Evolutionary conservation across 768 basidiomycete genomes (phyloP), one percentile per base, ranked within the genome.

Genomic region (Tylopilus felleus): DNA sequence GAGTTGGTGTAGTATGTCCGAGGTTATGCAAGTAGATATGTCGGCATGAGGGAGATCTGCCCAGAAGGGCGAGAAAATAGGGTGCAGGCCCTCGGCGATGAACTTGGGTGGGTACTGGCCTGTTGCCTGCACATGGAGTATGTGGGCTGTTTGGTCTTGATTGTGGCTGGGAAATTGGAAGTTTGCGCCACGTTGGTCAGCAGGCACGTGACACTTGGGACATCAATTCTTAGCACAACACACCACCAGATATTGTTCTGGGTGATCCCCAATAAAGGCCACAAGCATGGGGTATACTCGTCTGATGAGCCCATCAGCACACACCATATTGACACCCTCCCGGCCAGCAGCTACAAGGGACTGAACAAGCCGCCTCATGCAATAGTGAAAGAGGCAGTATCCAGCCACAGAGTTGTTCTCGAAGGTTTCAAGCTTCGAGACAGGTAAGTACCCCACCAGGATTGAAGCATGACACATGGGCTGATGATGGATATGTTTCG

Each of bases 1-100:
- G 0, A 50, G 39, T 13, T 57, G 52, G 17, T 57, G 56, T 0
- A 57, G 48, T 5, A 55, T 28, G 5, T 57, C 4, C 0, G 33
- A 54, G 1, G 29, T 3, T 12, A 57, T 57, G 22, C 25, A 35
- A 0, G 8, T 0, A 2, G 54, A 57, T 1, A 57, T 50, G 13
- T 57, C 9, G 6, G 48, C 5, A 2, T 57, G 25, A 1, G 22
- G 48, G 1, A 57, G 43, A 19, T 49, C 40, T 1, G 48, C 17
- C 56, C 38, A 57, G 10, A 57, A 57, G 3, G 48, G 56, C 0
- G 23, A 45, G n/a, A 57, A 57, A 1, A 57, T 9, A 0, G 43
- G 8, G 0, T 13, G 4, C 0, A 53, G 27, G 17, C 52, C 47
- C 0, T 49, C 6, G 13, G 48, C 19, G 3, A 49, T 29, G 21